phyloP scores from a whole-genome alignment of 2,329 filamentous ascomycete genomes.

The Epichloe gansuensis region DNA sequence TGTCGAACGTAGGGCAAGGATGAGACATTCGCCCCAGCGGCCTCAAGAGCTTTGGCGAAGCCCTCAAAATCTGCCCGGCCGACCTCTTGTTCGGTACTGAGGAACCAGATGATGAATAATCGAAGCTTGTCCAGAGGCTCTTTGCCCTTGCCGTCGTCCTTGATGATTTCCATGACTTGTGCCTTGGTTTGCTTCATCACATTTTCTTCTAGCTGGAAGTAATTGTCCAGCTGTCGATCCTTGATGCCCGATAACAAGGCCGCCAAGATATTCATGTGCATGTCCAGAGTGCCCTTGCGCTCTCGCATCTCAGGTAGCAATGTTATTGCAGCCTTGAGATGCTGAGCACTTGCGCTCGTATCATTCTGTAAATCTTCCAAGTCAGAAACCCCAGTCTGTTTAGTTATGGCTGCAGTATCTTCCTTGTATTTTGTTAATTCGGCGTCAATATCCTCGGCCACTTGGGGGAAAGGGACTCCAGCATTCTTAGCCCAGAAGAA shows the following conservation, averaged over 20 bases:
- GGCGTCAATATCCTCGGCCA: conserved; percentile 89
- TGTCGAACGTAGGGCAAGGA: conserved; percentile 78
- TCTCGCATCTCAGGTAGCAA: conserved; percentile 84
- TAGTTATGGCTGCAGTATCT: conserved; percentile 86
- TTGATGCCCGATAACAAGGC: conserved; percentile 71
- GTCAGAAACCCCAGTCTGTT: conserved; percentile 84
- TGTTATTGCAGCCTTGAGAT: conserved; percentile 92
- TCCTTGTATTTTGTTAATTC: conserved; percentile 93
- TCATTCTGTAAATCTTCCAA: conserved; percentile 90
- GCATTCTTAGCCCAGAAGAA: conserved; percentile 97
- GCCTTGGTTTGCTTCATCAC: conserved; percentile 83
- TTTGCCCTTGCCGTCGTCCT: conserved; percentile 68
- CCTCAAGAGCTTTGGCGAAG: conserved; percentile 73
- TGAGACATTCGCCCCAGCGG: conserved; percentile 62
- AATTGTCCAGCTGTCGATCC: conserved; percentile 88
- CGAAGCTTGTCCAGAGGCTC: conserved; percentile 82
- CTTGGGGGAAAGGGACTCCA: conserved; percentile 80
- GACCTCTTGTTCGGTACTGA: conserved; percentile 86
- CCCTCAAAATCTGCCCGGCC: conserved; percentile 69
- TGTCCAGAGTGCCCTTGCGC: conserved; percentile 84
- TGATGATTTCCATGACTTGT: conserved; percentile 79
- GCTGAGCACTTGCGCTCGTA: conserved; percentile 77
- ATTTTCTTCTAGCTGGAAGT: conserved; percentile 88
- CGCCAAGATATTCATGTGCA: conserved; percentile 98
- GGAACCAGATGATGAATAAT: conserved; percentile 92